Evolutionary conservation across 257 asterid species (phyloP).

Genomic region (Euphrasia confusa): DNA sequence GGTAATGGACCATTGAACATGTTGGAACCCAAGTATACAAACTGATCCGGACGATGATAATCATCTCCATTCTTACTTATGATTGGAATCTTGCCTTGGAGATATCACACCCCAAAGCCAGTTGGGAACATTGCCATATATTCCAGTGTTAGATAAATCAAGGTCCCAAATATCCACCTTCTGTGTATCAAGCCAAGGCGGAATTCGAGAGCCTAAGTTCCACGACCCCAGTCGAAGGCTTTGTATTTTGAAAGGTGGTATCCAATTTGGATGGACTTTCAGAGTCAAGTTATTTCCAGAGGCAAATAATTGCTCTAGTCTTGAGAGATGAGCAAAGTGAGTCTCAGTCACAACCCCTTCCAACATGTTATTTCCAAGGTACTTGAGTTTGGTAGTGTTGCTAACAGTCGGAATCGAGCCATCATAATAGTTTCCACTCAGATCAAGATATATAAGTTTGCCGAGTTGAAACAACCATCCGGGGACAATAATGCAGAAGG

Average conservation of each 20-base stretch:
- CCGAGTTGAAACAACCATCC: constrained; percentile 31
- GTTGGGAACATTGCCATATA: constrained; percentile 22
- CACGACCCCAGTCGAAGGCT: constrained; percentile 2
- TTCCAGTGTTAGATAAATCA: constrained; percentile 23
- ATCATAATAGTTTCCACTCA: constrained; percentile 2
- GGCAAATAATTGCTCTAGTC: neutral
- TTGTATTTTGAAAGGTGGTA: constrained; percentile 16
- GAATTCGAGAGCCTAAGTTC: constrained; percentile 27
- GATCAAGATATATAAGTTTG: constrained; percentile 27
- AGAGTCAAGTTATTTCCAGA: constrained; percentile 27
- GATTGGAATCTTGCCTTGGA: constrained; percentile 27
- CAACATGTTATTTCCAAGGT: constrained; percentile 25
- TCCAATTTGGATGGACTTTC: constrained; percentile 28
- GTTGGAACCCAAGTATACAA: constrained; percentile 26
- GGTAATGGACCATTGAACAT: constrained; percentile 6
- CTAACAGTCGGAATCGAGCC: constrained; percentile 26
- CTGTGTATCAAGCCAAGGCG: constrained; percentile 31
- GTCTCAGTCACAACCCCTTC: constrained; percentile 33
- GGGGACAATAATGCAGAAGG: neutral
- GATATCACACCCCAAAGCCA: constrained; percentile 29
- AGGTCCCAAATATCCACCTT: neutral
- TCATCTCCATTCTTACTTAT: neutral
- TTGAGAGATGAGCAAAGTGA: constrained; percentile 32
- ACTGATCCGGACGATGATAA: neutral
- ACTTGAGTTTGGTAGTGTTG: constrained; percentile 25